Percentiles rank a stretch among this genome's conserved stretches.
Evolutionary conservation across 495 filamentous ascomycete genomes (phyloP).

Genomic region (Xylaria palmicola): DNA sequence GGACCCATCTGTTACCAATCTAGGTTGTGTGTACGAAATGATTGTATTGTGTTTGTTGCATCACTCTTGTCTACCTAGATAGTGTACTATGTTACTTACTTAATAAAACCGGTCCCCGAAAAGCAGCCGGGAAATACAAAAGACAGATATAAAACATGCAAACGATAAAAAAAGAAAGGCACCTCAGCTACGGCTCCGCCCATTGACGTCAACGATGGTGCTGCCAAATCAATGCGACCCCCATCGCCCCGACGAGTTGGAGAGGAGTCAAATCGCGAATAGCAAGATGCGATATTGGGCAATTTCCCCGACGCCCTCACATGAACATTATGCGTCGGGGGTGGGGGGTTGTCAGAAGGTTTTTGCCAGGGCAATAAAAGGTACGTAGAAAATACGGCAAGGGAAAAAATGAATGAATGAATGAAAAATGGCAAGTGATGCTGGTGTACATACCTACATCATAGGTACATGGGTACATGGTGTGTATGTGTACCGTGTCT

Average conservation of each 20-base stretch:
- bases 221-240: background rate
- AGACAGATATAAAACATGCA: background rate
- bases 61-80: too few relatives aligned
- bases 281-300: constrained; percentile 4
- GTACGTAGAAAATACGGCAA: too few relatives aligned
- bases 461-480: too few relatives aligned
- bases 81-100: too few relatives aligned
- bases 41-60: background rate
- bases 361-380: background rate
- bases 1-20: background rate
- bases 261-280: background rate
- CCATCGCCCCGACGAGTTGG: background rate
- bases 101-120: background rate
- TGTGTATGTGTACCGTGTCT: too few relatives aligned
- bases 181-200: background rate
- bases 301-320: constrained; percentile 14
- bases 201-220: constrained; percentile 13
- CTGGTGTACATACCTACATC: too few relatives aligned
- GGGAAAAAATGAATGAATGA: too few relatives aligned
- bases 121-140: background rate
- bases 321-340: background rate
- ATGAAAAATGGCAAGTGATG: too few relatives aligned
- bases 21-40: background rate
- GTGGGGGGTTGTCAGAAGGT: constrained; percentile 2
- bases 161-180: constrained; percentile 4